Evolutionary conservation across 495 filamentous ascomycete genomes (phyloP).

Genomic region (Penicillium coffeae): DNA sequence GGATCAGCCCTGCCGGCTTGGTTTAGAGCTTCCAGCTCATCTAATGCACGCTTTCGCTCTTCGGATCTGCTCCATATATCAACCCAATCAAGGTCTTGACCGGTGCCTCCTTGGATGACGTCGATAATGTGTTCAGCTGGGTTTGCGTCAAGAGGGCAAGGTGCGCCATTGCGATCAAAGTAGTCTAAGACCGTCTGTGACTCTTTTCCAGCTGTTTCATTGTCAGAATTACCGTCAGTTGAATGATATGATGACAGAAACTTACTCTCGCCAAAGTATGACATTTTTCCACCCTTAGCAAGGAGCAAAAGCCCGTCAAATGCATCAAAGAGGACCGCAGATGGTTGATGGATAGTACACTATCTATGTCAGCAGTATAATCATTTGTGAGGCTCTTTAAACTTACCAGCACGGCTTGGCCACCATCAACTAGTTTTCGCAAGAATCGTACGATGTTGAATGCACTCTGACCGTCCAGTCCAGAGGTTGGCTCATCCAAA

Average conservation of each 20-base stretch:
- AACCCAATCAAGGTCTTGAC: slow-evolving; percentile 41
- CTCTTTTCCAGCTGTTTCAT: slow-evolving; percentile 55
- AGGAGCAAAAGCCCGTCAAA: slow-evolving; percentile 51
- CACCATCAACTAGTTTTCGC: slow-evolving; percentile 74
- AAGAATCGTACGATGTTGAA: slow-evolving; percentile 71
- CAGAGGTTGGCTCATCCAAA: slow-evolving; percentile 62
- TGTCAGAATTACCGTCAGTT: neutral
- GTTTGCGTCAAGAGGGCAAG: slow-evolving; percentile 48
- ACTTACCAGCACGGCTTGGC: slow-evolving; percentile 71
- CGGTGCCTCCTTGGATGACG: slow-evolving; percentile 35
- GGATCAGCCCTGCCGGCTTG: slow-evolving; percentile 28
- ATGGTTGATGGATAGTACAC: slow-evolving; percentile 94
- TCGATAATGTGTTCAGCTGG: slow-evolving; percentile 58
- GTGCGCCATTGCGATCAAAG: slow-evolving; percentile 49
- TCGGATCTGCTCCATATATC: slow-evolving; percentile 50
- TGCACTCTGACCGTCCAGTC: slow-evolving; percentile 60
- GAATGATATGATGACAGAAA: slow-evolving; percentile 5
- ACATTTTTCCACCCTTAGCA: slow-evolving; percentile 48
- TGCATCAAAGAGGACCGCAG: slow-evolving; percentile 54
- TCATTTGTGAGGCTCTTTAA: neutral
- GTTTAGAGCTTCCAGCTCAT: slow-evolving; percentile 64
- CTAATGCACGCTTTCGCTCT: slow-evolving; percentile 55
- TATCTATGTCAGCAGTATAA: slow-evolving; percentile 11
- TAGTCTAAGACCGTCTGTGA: slow-evolving; percentile 54
- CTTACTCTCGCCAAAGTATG: slow-evolving; percentile 57